Evolutionary conservation across 768 basidiomycete genomes (phyloP).

Genomic region (Mycena floridula): DNA sequence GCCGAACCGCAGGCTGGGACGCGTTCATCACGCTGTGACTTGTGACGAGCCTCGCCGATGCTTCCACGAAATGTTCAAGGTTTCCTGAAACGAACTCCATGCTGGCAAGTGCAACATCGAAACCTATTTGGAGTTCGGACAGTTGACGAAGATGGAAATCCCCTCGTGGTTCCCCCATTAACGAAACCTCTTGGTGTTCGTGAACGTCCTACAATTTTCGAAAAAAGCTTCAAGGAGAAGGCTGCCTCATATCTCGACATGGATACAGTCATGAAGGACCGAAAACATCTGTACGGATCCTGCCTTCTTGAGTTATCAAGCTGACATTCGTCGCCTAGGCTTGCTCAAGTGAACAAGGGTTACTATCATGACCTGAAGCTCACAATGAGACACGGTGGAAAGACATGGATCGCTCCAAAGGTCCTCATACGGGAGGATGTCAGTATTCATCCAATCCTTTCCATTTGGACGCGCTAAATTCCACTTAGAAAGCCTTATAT

Average conservation of each 20-base stretch:
- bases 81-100: too few relatives aligned
- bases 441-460: conserved; percentile 22
- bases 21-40: too few relatives aligned
- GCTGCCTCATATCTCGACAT: conserved; percentile 67
- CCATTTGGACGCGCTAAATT: conserved; percentile 1
- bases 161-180: conserved; percentile 16
- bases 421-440: conserved; percentile 90
- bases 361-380: conserved; percentile 87
- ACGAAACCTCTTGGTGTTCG: conserved; percentile 72
- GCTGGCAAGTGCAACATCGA: too few relatives aligned
- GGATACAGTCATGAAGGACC: conserved; percentile 63
- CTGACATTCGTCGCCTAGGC: conserved; percentile 20
- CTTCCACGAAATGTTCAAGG: too few relatives aligned
- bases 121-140: too few relatives aligned
- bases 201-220: conserved; percentile 56
- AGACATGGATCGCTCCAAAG: conserved; percentile 89
- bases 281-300: conserved; percentile 47
- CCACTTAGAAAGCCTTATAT: conserved; percentile 77
- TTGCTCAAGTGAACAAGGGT: conserved; percentile 61
- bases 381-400: conserved; percentile 79
- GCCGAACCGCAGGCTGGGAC: too few relatives aligned
- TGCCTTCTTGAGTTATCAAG: neutral
- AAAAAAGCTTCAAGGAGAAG: conserved; percentile 53
- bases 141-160: neutral
- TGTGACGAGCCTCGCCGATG: too few relatives aligned